Evolutionary conservation across 2,329 filamentous ascomycete species (phyloP), one percentile per base, ranked within the genome.

Genomic region (Myotisia sp.): DNA sequence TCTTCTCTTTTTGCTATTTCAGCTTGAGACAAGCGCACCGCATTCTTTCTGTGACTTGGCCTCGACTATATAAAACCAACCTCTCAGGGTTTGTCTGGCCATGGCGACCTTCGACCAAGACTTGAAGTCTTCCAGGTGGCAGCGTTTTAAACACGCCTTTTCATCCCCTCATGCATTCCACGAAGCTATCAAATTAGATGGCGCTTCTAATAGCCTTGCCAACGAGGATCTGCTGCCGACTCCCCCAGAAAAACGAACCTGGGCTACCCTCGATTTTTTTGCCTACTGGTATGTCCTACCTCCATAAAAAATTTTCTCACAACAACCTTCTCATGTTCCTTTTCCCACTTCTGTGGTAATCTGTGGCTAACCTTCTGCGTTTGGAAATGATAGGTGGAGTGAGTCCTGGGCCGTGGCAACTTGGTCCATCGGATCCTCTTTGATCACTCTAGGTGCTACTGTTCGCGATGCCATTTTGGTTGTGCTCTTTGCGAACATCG

Each of bases 201-300:
- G 42, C 29, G 40, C 43, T 6, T 42, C 40, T 6, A 46, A 43
- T 7, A 42, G 44, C 23, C 36, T 46, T 17, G 38, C 40, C 24
- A 47, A 47, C 22, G 45, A 47, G 28, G 45, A 47, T 39, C 36
- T 47, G 14, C 34, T 42, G 3, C 45, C 45, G 5, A 44, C 45
- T 1, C 42, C 44, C 10, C 42, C 41, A 3, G 40, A 43, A 18
- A 36, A 38, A 30, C 40, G 43, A 32, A 46, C 43, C 3, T 47
- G 45, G 45, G 45, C 41, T 12, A 26, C 39, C 10, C 44, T 43
- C 39, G 41, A 43, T 34, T 47, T 42, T 36, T 47, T 47, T 24
- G 41, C 44, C 10, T 47, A 47, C 27, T 47, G 45, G 45, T 45
- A 21, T 29, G 24, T 29, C 8, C 10, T 13, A 7, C 32, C n/a